Evolutionary conservation across 1,284 basidiomycete species (phyloP).

Genomic region (Moesziomyces aphidis): DNA sequence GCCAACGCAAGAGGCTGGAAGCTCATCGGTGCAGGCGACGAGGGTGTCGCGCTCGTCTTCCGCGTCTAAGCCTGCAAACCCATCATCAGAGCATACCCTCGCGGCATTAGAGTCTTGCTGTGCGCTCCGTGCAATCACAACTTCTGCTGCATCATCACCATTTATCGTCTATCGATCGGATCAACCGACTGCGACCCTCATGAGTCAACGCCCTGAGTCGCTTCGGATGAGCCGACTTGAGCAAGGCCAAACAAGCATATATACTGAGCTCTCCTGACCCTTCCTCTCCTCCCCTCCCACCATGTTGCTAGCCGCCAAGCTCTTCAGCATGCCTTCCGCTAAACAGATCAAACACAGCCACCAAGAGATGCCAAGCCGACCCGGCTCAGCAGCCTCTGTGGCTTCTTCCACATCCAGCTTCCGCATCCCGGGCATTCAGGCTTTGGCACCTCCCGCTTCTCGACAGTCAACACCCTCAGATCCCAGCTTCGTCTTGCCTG

Average conservation of each 20-base stretch:
- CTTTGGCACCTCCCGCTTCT: neutral
- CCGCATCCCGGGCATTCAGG: constrained; percentile 30
- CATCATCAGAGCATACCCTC: constrained; percentile 25
- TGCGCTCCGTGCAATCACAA: constrained; percentile 5
- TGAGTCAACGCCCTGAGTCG: neutral
- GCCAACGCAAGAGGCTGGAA: constrained; percentile 60
- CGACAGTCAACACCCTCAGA: neutral
- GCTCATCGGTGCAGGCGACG: constrained; percentile 65
- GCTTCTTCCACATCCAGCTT: constrained; percentile 35
- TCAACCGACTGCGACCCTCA: constrained; percentile 13
- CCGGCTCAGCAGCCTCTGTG: constrained; percentile 13
- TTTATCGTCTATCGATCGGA: neutral
- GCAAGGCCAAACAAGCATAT: constrained; percentile 7
- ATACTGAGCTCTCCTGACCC: constrained; percentile 4
- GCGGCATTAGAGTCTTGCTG: too few relatives aligned
- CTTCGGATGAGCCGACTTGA: constrained; percentile 20
- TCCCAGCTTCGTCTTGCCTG: neutral
- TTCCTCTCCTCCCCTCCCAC: too few relatives aligned
- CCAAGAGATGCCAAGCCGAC: neutral
- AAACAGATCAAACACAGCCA: neutral
- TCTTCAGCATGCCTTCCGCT: constrained; percentile 7
- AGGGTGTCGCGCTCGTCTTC: constrained; percentile 66
- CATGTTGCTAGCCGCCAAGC: too few relatives aligned
- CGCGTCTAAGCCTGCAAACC: constrained; percentile 31
- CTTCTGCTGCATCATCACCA: constrained; percentile 1